Percentiles rank a stretch among this genome's conserved stretches.
Conservation (phyloP, 129 eudicot genomes). For the Sambucus nigra region DNA sequence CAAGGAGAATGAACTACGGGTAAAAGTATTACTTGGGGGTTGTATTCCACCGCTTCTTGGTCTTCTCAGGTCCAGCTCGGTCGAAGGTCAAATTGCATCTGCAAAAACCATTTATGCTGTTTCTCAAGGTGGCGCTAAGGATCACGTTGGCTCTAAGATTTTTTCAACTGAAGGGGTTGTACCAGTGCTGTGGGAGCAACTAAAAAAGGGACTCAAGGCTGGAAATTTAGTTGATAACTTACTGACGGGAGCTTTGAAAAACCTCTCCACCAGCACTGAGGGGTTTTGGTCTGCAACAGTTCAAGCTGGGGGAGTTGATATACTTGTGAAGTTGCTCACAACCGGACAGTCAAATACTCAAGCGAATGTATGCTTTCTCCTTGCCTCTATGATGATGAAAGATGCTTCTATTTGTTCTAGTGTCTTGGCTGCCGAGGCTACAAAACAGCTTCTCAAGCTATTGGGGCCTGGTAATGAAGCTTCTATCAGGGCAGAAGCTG, state of each 20-base stretch:
- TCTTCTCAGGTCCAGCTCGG: slow-evolving; percentile 81
- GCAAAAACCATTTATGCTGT: slow-evolving; percentile 94
- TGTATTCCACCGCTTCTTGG: slow-evolving; percentile 97
- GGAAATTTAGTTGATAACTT: slow-evolving; percentile 76
- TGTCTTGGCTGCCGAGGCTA: slow-evolving; percentile 67
- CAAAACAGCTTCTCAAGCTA: slow-evolving; percentile 78
- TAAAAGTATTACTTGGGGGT: slow-evolving; percentile 92
- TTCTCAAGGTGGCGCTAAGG: slow-evolving; percentile 94
- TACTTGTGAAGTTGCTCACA: slow-evolving; percentile 71
- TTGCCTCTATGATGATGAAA: slow-evolving; percentile 90
- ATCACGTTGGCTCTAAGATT: slow-evolving; percentile 95
- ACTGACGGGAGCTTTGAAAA: slow-evolving; percentile 84
- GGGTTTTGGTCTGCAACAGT: slow-evolving; percentile 94
- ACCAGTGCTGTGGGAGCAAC: slow-evolving; percentile 87
- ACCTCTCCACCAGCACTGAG: slow-evolving; percentile 83
- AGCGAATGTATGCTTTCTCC: slow-evolving; percentile 86
- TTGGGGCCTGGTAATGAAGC: slow-evolving; percentile 92
- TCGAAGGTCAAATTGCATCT: slow-evolving; percentile 87
- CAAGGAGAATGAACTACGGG: slow-evolving; percentile 91
- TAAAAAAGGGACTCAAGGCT: slow-evolving; percentile 74
- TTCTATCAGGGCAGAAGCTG: slow-evolving; percentile 94
- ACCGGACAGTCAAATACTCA: slow-evolving; percentile 71
- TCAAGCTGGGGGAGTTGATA: slow-evolving; percentile 84
- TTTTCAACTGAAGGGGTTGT: slow-evolving; percentile 99
- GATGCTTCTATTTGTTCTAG: slow-evolving; percentile 80